phyloP scores from a whole-genome alignment of 345 rosid species.

The Litchi chinensis region DNA sequence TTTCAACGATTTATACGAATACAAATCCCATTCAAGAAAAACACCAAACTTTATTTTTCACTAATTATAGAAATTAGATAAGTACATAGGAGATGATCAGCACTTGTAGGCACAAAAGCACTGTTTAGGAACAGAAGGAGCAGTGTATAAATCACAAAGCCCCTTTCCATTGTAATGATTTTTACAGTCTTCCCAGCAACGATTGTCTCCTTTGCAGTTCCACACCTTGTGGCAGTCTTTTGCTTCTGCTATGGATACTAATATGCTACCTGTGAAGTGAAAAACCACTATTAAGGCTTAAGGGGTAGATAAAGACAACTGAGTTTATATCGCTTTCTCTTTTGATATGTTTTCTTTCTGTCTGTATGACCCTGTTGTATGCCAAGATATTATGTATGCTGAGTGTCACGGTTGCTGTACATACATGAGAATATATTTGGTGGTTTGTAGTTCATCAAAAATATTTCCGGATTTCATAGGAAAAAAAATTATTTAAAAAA shows the following conservation, averaged over 20 bases:
- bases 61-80: too few species aligned
- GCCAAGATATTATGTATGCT: too few species aligned
- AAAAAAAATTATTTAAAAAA: too few species aligned
- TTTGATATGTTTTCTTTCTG: neutral
- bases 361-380: neutral
- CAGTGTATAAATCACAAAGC: conserved; percentile 33
- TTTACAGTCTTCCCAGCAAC: conserved; percentile 40
- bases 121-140: conserved; percentile 38
- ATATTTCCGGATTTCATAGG: too few species aligned
- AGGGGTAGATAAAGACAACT: neutral
- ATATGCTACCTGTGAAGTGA: neutral
- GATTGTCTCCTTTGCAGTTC: conserved; percentile 34
- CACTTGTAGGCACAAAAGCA: conserved; percentile 42
- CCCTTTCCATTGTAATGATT: conserved; percentile 36
- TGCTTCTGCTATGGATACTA: conserved; percentile 25
- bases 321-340: neutral
- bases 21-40: neutral
- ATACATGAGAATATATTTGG: neutral
- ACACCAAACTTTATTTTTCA: neutral
- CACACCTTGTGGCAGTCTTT: conserved; percentile 41
- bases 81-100: neutral
- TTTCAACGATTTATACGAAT: too few species aligned
- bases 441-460: neutral
- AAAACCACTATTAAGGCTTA: neutral
- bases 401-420: neutral